Evolutionary conservation across 768 basidiomycete genomes (phyloP).

Genomic region (Favolaschia claudopus): DNA sequence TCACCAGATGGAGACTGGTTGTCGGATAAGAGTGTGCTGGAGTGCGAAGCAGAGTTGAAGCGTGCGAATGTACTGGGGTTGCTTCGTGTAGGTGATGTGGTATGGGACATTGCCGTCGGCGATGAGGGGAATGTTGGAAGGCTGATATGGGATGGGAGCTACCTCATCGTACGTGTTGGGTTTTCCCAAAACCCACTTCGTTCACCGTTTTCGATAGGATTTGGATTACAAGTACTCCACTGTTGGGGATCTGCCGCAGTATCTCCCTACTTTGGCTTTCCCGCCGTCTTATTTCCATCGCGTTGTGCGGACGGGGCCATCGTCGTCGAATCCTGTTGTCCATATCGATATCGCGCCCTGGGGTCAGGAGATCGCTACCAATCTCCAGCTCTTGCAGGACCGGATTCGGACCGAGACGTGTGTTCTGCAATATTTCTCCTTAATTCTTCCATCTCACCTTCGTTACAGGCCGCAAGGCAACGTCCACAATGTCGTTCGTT

Average conservation of each 20-base stretch:
- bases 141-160: conserved; percentile 88
- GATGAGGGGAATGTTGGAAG: conserved; percentile 89
- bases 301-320: conserved; percentile 71
- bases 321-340: conserved; percentile 64
- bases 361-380: conserved; percentile 78
- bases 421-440: conserved; percentile 38
- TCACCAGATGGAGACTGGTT: conserved; percentile 89
- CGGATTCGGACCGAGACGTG: conserved; percentile 83
- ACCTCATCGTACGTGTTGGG: conserved; percentile 71
- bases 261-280: conserved; percentile 81
- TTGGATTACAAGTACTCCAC: conserved; percentile 83
- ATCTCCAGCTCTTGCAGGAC: conserved; percentile 81
- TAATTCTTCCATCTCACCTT: conserved; percentile 9
- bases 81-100: conserved; percentile 79
- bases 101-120: conserved; percentile 88
- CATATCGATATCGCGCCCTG: conserved; percentile 81
- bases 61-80: conserved; percentile 69
- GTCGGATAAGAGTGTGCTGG: conserved; percentile 79
- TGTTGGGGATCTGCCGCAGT: conserved; percentile 80
- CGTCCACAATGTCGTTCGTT: conserved; percentile 82
- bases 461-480: conserved; percentile 76
- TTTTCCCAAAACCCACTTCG: conserved; percentile 19
- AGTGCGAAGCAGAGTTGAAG: conserved; percentile 83
- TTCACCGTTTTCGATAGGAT: conserved; percentile 58
- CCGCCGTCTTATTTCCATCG: conserved; percentile 91